These are phyloP conservation scores for Cyberlindnera lachancei DNA, from an alignment of 805 yeast species.

Conservation along the genomic window DNA sequence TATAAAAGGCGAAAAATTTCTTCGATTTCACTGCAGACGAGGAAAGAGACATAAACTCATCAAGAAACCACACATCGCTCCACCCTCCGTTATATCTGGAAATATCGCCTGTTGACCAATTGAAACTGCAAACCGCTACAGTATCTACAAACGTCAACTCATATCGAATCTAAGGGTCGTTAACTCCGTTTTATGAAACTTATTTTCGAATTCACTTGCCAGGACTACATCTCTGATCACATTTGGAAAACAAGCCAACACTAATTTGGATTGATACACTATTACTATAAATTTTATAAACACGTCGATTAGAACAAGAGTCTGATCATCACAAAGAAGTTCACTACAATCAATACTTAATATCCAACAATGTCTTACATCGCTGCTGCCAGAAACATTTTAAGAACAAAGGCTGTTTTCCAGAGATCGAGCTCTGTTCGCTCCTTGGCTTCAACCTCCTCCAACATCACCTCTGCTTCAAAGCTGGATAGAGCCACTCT, in stretches of 20 bases:
- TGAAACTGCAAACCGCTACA: too few species aligned
- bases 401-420: slow-evolving; percentile 18
- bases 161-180: too few species aligned
- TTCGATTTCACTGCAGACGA: too few species aligned
- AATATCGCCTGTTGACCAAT: too few species aligned
- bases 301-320: too few species aligned
- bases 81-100: too few species aligned
- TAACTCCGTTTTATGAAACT: slow-evolving; percentile 19
- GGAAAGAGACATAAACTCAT: too few species aligned
- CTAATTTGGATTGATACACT: slow-evolving; percentile 17
- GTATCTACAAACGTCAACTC: too few species aligned
- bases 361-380: too few species aligned
- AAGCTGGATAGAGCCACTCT: slow-evolving; percentile 75
- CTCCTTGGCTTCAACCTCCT: slow-evolving; percentile 20
- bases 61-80: too few species aligned
- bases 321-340: slow-evolving; percentile 10
- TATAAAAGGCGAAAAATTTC: too few species aligned
- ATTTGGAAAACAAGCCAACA: slow-evolving; percentile 43
- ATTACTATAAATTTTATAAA: background rate
- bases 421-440: slow-evolving; percentile 21
- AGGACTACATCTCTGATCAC: slow-evolving; percentile 44
- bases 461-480: slow-evolving; percentile 20
- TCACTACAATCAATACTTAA: slow-evolving; percentile 1
- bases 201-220: slow-evolving; percentile 29
- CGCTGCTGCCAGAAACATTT: slow-evolving; percentile 21